Conservation (phyloP, 2,329 filamentous ascomycete species). For the Parascedosporium putredinis region DNA sequence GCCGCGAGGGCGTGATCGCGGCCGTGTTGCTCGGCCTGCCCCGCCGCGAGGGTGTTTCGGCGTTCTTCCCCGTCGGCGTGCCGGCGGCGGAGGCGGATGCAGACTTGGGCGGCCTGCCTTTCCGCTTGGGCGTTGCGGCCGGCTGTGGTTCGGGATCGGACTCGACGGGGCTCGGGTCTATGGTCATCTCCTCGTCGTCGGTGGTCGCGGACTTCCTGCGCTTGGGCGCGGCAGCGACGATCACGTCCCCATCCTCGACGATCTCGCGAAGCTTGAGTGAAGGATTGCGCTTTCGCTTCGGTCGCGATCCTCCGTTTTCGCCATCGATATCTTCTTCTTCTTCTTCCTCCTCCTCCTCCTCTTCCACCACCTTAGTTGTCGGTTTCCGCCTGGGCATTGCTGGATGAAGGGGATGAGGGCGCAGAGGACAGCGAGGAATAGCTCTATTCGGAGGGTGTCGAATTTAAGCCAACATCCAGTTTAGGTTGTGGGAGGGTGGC, state of each 20-base stretch:
- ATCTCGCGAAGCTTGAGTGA: slow-evolving; percentile 7
- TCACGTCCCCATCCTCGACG: background rate
- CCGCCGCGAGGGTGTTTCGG: slow-evolving; percentile 17
- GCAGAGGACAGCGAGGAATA: too few species aligned
- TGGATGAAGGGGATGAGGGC: too few species aligned
- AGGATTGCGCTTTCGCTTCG: slow-evolving; percentile 6
- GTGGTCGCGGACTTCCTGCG: slow-evolving; percentile 1
- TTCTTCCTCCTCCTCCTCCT: too few species aligned
- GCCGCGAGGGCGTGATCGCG: slow-evolving; percentile 4
- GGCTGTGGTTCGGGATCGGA: slow-evolving; percentile 11
- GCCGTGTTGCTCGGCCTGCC: slow-evolving; percentile 28
- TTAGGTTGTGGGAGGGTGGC: too few species aligned
- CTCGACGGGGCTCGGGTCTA: background rate
- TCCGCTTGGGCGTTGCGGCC: slow-evolving; percentile 23
- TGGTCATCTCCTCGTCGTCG: background rate
- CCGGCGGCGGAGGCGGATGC: too few species aligned
- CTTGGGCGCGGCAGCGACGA: background rate
- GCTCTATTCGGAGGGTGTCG: too few species aligned
- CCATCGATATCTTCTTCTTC: too few species aligned
- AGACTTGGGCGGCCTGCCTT: slow-evolving; percentile 21
- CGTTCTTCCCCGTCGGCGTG: slow-evolving; percentile 11
- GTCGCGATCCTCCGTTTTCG: background rate
- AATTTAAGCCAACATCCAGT: too few species aligned
- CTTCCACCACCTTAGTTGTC: background rate
- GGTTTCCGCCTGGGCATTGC: slow-evolving; percentile 6